Conservation (phyloP, 164 flowering plant genomes). For the Kalanchoe fedtschenkoi region DNA sequence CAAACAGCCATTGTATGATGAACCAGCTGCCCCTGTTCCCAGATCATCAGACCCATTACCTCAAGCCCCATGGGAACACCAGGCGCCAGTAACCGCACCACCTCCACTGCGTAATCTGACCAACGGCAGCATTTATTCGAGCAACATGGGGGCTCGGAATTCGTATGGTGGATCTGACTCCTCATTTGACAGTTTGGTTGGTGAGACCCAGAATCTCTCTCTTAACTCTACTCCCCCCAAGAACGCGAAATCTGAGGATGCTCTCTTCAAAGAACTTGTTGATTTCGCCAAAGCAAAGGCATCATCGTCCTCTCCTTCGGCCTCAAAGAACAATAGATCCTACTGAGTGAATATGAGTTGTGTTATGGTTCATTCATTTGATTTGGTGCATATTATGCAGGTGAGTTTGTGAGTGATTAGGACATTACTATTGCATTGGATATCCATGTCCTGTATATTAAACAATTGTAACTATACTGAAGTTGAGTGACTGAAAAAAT, state of each 20-base stretch:
- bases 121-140: constrained; percentile 82
- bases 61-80: constrained; percentile 46
- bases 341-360: not conserved
- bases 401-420: too few relatives aligned
- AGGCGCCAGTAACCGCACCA: constrained; percentile 35
- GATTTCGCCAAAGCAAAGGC: constrained; percentile 87
- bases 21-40: constrained; percentile 25
- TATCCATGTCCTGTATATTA: too few relatives aligned
- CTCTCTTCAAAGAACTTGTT: constrained; percentile 70
- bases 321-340: not conserved
- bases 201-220: constrained; percentile 56
- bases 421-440: too few relatives aligned
- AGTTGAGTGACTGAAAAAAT: too few relatives aligned
- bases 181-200: constrained; percentile 54
- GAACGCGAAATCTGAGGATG: constrained; percentile 60
- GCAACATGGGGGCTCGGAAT: constrained; percentile 29
- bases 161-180: constrained; percentile 50
- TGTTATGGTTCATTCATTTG: too few relatives aligned
- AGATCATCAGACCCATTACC: constrained; percentile 40
- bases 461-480: too few relatives aligned
- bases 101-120: constrained; percentile 67
- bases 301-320: constrained; percentile 40
- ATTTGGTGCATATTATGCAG: too few relatives aligned
- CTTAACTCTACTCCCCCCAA: constrained; percentile 37
- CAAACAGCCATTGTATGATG: constrained; percentile 33